Conservation (phyloP, 2,329 filamentous ascomycete genomes). For the Fonsecaea pedrosoi region DNA sequence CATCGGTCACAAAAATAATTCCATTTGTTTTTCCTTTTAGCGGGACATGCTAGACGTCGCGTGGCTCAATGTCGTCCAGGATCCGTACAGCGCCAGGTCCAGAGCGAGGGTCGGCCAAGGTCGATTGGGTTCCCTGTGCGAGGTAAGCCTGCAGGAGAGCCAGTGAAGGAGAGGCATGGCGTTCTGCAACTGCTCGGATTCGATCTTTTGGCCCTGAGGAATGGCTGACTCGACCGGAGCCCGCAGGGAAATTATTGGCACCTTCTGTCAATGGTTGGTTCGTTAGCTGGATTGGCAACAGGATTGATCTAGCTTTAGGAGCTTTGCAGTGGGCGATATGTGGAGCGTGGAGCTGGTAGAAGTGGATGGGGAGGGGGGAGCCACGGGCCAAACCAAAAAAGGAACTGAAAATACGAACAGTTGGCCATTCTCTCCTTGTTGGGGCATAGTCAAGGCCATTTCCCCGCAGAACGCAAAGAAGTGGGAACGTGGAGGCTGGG, state of each 20-base stretch:
- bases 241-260: slow-evolving; percentile 19
- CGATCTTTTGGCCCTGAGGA: slow-evolving; percentile 12
- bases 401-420: slow-evolving; percentile 5
- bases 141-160: background rate
- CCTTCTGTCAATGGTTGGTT: slow-evolving; percentile 9
- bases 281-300: background rate
- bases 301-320: slow-evolving; percentile 2
- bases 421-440: background rate
- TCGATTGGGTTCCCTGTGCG: background rate
- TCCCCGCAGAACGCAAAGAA: slow-evolving; percentile 16
- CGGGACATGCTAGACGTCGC: slow-evolving; percentile 10
- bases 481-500: slow-evolving; percentile 20
- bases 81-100: background rate
- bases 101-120: slow-evolving; percentile 2
- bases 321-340: slow-evolving; percentile 15
- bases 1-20: slow-evolving; percentile 31
- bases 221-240: slow-evolving; percentile 7
- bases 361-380: background rate
- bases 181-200: slow-evolving; percentile 16
- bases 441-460: background rate
- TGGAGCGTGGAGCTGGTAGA: slow-evolving; percentile 26
- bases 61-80: slow-evolving; percentile 8
- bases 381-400: background rate
- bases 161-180: slow-evolving; percentile 13
- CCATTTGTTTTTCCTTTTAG: slow-evolving; percentile 9